Percentiles rank a stretch among this genome's conserved stretches.
Evolutionary conservation across 257 asterid genomes (phyloP).

Genomic region (Asclepias syriaca): DNA sequence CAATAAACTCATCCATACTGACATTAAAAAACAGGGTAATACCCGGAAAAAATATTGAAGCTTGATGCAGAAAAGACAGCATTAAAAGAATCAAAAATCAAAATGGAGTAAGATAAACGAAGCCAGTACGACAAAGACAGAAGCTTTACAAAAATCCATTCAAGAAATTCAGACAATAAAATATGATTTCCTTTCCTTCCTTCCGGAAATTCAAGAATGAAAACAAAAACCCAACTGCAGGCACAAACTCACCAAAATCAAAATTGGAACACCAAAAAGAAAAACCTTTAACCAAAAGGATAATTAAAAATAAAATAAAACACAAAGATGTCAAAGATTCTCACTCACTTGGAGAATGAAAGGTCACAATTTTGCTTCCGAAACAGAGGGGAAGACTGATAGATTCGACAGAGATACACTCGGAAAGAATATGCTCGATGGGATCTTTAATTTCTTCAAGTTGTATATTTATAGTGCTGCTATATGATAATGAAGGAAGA

Average conservation of each 20-base stretch:
- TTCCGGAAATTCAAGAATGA: neutral
- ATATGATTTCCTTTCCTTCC: neutral
- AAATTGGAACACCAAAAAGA: neutral
- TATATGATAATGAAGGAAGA: no score
- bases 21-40: neutral
- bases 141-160: neutral
- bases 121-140: neutral
- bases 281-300: neutral
- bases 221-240: neutral
- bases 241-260: conserved; percentile 2
- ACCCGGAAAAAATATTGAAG: neutral
- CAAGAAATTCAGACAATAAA: neutral
- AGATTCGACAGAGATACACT: neutral
- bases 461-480: neutral
- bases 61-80: neutral
- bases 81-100: neutral
- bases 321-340: neutral
- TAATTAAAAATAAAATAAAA: no score
- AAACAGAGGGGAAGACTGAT: neutral
- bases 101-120: neutral
- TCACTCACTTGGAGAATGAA: neutral
- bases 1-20: neutral
- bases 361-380: neutral
- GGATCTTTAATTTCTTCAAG: neutral
- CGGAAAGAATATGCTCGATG: neutral